Base-by-base conservation (phyloP, 2,329 filamentous ascomycete genomes). In the Coniella lustricola region DNA sequence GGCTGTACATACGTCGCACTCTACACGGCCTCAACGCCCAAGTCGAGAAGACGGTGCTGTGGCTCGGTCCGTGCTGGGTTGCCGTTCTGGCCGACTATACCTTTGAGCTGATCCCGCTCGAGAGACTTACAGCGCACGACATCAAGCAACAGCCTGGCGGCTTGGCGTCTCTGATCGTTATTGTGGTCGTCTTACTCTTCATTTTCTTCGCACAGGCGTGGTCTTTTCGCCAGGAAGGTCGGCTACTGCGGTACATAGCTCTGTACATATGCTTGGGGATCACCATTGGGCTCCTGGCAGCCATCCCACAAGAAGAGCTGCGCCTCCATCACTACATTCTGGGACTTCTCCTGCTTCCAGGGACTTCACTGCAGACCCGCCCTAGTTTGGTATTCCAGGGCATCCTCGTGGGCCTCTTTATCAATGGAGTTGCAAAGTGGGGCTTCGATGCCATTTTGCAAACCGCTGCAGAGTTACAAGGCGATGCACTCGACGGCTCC, bases 291-390 rank as follows among this genome's bases (percentile, higher is more conserved):
- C 62, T 81, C 16, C 67, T 84, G 8, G 67, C 85, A 1, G 43
- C 50, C 0, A 22, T 57, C 13, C 84, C 84, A 0, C 77, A 77
- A 3, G 73, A 87, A 38, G 79, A 78, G 42, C 70, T 89, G 7
- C 74, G 85, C 7, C 85, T 90, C 38, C 85, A 89, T 59, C 85
- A 90, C 61, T 90, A 90, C 59, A 83, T 89, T 52, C 72, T 90
- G 3, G 83, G 77, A 2, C 72, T 90, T 3, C 66, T 89, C 0
- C 71, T 90, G 0, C 74, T 90, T 20, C 84, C 85, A 0, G 85
- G 84, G 0, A 89, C 85, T 0, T 75, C 74, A 3, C 78, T 88
- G 60, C 84, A 86, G 44, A 89, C 81, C 3, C 73, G 86, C 0
- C 79, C 83, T 0, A 78, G 76, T 7, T 66, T 89, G 5, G 62